Base-by-base conservation (phyloP, 371 early-diverging fungal species). In the Apophysomyces ossiformis region DNA sequence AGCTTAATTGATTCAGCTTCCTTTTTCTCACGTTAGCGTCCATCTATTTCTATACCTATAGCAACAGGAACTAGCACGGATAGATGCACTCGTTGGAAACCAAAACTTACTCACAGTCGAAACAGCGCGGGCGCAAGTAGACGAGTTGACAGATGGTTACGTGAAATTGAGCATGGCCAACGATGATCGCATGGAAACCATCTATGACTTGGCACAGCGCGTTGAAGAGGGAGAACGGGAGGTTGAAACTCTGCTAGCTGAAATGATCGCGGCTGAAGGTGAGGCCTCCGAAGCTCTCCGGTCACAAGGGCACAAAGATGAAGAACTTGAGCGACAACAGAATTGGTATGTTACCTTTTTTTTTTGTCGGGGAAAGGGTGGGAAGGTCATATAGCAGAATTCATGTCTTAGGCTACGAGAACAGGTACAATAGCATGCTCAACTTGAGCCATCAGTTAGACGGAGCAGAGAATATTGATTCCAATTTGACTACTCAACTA, bases 121-220 rank as follows among this genome's bases (percentile, higher is more conserved):
- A 37, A 64, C 63, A 63, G 63, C 63, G 8, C 41, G 41, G 13
- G 63, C 63, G 16, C 57, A 63, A 50, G 36, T 68, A 37, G 62
- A 67, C 9, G 18, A 62, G 9, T 43, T 57, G 26, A 44, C 57
- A 7, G 46, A 61, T 18, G 63, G 59, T 8, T 54, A 62, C 56
- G 57, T 63, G 5, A 43, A 66, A 18, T 41, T 66, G 13, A 65
- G 54, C 44, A 58, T 65, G 38, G 39, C 12, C 13, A 67, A 61
- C 44, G 67, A 67, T 58, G 58, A 57, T 5, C 47, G 54, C 38
- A 38, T 57, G 36, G 67, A 67, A 13, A 41, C 26, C 9, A 43
- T 67, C 15, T 37, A n/a, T 18, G 41, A 60, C 16, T 43, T 60
- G 15, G n/a, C 12, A 11, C 43, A 32, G 38, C 7, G 43, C 12